Conservation (phyloP, 192 early-diverging fungal species). For the Coemansia furcata region DNA sequence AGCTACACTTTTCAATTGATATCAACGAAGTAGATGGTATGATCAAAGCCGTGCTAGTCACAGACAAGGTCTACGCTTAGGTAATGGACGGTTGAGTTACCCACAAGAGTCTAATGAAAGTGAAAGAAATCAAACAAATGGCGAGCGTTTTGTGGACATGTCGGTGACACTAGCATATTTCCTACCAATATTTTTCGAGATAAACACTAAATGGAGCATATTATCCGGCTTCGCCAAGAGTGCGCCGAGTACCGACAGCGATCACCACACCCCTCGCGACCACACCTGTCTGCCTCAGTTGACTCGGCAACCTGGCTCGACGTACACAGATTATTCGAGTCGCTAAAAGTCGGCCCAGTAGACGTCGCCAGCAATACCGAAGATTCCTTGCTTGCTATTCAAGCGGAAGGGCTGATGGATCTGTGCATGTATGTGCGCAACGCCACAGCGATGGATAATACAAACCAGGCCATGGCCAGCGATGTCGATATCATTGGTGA, state of each 20-base stretch:
- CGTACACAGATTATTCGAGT: slow-evolving; percentile 15
- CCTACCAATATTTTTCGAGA: not conserved
- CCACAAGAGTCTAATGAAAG: not conserved
- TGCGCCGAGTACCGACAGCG: slow-evolving; percentile 14
- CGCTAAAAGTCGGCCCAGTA: not conserved
- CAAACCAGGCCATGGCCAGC: slow-evolving; percentile 22
- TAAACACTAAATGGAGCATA: not conserved
- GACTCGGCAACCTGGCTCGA: not conserved
- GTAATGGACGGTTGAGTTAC: not conserved
- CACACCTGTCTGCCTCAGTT: slow-evolving; percentile 13
- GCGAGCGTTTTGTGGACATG: not conserved
- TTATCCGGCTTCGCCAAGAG: not conserved
- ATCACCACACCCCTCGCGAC: slow-evolving; percentile 43
- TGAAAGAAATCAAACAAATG: not conserved
- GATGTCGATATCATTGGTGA: slow-evolving; percentile 4
- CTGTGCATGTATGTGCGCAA: slow-evolving; percentile 44
- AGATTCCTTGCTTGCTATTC: not conserved
- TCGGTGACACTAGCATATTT: not conserved
- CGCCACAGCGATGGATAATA: slow-evolving; percentile 26
- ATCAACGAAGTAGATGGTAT: not conserved
- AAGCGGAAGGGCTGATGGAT: slow-evolving; percentile 13
- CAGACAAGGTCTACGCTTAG: not conserved
- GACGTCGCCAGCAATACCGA: not conserved
- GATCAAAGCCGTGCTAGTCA: not conserved
- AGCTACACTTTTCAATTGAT: slow-evolving; percentile 12